A percentile compares a stretch with the other conserved stretches of the same genome.
These are phyloP conservation scores for Penicillium sp. DNA, from an alignment of 2,329 filamentous ascomycete genomes.

Conservation along the genomic window DNA sequence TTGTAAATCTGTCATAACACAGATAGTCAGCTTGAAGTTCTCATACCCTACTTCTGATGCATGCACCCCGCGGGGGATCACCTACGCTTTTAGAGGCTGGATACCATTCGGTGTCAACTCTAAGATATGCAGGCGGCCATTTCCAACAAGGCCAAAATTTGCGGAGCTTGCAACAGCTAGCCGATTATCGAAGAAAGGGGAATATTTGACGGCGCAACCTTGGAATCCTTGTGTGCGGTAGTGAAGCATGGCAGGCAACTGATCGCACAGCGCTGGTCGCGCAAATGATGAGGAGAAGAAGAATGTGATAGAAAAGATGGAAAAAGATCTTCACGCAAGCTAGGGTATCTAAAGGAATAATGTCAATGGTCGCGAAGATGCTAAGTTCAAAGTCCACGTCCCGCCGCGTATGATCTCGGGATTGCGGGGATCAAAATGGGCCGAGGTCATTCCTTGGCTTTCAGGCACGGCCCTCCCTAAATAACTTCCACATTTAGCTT, in stretches of 20 bases:
- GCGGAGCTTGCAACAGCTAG: conserved; percentile 86
- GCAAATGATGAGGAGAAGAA: not conserved
- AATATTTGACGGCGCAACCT: conserved; percentile 96
- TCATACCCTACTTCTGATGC: not conserved
- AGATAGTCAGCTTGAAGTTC: not conserved
- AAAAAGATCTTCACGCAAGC: not conserved
- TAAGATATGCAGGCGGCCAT: conserved; percentile 82
- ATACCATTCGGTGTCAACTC: conserved; percentile 80
- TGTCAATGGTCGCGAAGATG: conserved; percentile 4
- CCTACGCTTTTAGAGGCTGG: conserved; percentile 73
- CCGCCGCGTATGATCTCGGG: conserved; percentile 12
- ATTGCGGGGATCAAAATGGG: conserved; percentile 26
- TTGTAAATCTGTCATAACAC: conserved; percentile 62
- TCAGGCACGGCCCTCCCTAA: conserved; percentile 9
- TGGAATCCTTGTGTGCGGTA: conserved; percentile 92
- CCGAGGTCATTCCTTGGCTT: conserved; percentile 21
- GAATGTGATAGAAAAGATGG: not conserved
- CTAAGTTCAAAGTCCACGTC: conserved; percentile 3
- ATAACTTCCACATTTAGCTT: conserved; percentile 5
- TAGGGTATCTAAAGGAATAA: conserved; percentile 12
- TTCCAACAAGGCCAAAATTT: conserved; percentile 96
- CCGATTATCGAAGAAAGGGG: conserved; percentile 93
- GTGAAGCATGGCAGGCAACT: conserved; percentile 68
- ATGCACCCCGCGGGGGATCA: not conserved
- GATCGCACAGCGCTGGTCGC: conserved; percentile 10